phyloP scores from a whole-genome alignment of 345 rosid species.

The Isatis tinctoria region DNA sequence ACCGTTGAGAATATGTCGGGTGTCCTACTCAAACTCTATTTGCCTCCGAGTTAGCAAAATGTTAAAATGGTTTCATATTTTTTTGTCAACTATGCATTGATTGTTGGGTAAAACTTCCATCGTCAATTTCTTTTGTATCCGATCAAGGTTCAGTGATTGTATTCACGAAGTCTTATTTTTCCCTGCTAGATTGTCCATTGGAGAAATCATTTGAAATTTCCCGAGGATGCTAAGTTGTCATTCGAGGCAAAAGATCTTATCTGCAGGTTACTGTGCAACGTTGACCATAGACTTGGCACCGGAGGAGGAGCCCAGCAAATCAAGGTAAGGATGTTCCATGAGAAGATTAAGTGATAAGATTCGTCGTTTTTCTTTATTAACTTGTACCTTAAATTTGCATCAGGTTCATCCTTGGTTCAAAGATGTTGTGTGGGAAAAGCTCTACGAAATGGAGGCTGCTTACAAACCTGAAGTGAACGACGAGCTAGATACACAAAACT shows the following conservation, averaged over 20 bases:
- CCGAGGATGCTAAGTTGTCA: conserved; percentile 70
- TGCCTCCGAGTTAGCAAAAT: neutral
- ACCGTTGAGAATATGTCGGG: conserved; percentile 2
- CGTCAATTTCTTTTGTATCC: neutral
- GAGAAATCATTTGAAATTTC: conserved; percentile 86
- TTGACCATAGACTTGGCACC: conserved; percentile 84
- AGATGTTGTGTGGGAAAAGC: conserved; percentile 72
- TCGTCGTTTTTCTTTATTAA: conserved; percentile 15
- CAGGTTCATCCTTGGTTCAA: conserved; percentile 97
- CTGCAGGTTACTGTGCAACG: conserved; percentile 78
- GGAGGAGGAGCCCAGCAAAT: conserved; percentile 84
- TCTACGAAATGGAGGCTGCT: conserved; percentile 93
- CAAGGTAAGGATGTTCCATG: conserved; percentile 52
- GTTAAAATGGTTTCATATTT: neutral
- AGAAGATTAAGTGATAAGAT: conserved; percentile 7
- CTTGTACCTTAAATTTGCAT: conserved; percentile 21
- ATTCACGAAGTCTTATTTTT: conserved; percentile 11
- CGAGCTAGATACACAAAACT: conserved; percentile 92
- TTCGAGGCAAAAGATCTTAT: conserved; percentile 85
- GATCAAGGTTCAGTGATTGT: conserved; percentile 8
- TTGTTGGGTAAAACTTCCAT: neutral
- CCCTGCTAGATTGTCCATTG: conserved; percentile 77
- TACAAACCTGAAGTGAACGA: conserved; percentile 91
- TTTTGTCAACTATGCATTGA: neutral
- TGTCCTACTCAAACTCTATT: neutral